Evolutionary conservation across 495 filamentous ascomycete genomes (phyloP).

Genomic region (Aspergillus mulundensis): DNA sequence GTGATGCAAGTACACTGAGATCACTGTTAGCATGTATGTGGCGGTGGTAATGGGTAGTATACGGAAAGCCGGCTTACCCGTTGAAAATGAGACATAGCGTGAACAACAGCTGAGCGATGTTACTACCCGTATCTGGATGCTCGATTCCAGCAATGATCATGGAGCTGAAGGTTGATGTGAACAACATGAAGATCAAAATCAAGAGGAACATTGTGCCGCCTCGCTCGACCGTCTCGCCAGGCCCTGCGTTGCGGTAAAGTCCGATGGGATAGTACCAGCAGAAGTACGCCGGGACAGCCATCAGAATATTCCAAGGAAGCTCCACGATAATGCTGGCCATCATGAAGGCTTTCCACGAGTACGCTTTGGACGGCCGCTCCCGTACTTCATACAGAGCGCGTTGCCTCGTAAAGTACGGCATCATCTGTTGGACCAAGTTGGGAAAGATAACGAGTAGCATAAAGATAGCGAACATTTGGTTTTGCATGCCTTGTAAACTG

Average conservation of each 20-base stretch:
- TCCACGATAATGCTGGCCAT: conserved; percentile 72
- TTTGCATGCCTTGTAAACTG: conserved; percentile 74
- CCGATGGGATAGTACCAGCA: conserved; percentile 82
- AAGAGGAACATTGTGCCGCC: conserved; percentile 64
- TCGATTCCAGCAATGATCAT: conserved; percentile 67
- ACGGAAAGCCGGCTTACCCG: conserved; percentile 30
- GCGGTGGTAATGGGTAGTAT: background rate
- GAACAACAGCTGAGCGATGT: conserved; percentile 64
- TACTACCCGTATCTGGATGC: conserved; percentile 60
- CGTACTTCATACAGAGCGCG: conserved; percentile 79
- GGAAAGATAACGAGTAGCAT: conserved; percentile 74
- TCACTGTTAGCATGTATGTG: conserved; percentile 17
- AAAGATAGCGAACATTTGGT: conserved; percentile 85
- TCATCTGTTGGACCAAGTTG: conserved; percentile 74
- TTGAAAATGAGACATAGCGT: conserved; percentile 67
- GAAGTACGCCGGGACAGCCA: conserved; percentile 65
- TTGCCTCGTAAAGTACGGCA: conserved; percentile 78
- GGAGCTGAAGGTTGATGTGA: conserved; percentile 50
- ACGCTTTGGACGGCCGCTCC: conserved; percentile 79
- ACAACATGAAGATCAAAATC: conserved; percentile 44
- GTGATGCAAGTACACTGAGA: conserved; percentile 62
- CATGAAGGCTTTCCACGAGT: conserved; percentile 81
- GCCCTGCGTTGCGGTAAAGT: conserved; percentile 62
- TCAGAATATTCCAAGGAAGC: conserved; percentile 69
- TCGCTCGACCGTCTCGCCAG: conserved; percentile 52